Evolutionary conservation across 2,329 filamentous ascomycete genomes (phyloP).

Genomic region (Lojkania enalia): DNA sequence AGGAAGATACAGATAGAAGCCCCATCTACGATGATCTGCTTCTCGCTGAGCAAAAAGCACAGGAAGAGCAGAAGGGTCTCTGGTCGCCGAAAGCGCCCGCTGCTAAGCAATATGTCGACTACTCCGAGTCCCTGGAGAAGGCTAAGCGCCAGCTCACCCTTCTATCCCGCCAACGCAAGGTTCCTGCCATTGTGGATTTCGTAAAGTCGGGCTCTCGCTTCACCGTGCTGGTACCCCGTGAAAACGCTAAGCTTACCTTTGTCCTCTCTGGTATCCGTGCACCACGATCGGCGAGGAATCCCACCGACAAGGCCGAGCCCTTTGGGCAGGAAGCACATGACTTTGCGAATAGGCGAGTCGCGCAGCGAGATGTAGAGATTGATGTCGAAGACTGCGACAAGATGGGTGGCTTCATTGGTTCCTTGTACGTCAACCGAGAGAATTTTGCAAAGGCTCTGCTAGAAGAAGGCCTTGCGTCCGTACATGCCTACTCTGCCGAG

Average conservation of each 20-base stretch:
- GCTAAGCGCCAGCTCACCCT: constrained; percentile 91
- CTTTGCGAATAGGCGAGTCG: constrained; percentile 82
- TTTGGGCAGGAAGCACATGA: constrained; percentile 95
- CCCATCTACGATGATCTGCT: constrained; percentile 91
- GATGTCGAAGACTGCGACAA: constrained; percentile 96
- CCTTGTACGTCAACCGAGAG: constrained; percentile 89
- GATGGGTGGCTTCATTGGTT: constrained; percentile 95
- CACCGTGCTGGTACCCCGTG: constrained; percentile 85
- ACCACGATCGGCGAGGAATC: constrained; percentile 80
- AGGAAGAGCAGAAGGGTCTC: constrained; percentile 88
- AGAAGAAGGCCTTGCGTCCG: constrained; percentile 89
- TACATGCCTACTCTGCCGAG: constrained; percentile 94
- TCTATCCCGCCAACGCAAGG: constrained; percentile 86
- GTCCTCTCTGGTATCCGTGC: constrained; percentile 92
- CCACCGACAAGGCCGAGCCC: constrained; percentile 82
- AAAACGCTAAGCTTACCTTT: constrained; percentile 92
- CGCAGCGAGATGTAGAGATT: constrained; percentile 94
- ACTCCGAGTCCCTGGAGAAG: constrained; percentile 90
- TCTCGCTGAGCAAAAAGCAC: constrained; percentile 76
- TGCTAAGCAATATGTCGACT: constrained; percentile 80
- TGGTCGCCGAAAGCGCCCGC: constrained; percentile 90
- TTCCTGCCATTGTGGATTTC: constrained; percentile 93
- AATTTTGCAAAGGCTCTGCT: constrained; percentile 92
- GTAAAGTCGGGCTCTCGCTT: constrained; percentile 97
- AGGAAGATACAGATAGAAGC: constrained; percentile 91